Percentiles rank a stretch among this genome's conserved stretches.
These are phyloP conservation scores for Phlegmacium glaucopus DNA, from an alignment of 768 basidiomycete genomes.

Conservation along the genomic window DNA sequence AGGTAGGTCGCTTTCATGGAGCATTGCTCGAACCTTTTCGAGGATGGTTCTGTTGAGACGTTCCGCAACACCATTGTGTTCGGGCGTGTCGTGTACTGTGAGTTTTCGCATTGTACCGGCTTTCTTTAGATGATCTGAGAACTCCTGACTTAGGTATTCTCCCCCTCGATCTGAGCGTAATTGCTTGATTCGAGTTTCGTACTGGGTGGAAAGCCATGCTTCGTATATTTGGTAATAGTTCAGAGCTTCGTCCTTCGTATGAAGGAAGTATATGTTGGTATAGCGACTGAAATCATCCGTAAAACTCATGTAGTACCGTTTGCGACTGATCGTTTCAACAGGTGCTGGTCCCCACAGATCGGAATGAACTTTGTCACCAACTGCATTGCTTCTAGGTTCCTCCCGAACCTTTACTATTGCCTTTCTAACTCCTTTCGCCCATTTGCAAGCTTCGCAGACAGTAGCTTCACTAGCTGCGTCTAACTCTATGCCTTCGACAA, in stretches of 20 bases:
- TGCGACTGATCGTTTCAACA: not conserved
- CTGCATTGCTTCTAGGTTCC: not conserved
- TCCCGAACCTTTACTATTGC: slow-evolving; percentile 2
- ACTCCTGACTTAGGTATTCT: slow-evolving; percentile 7
- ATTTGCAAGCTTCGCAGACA: slow-evolving; percentile 7
- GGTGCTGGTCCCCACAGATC: slow-evolving; percentile 6
- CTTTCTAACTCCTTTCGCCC: slow-evolving; percentile 7
- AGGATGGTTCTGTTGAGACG: slow-evolving; percentile 27
- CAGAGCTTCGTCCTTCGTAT: slow-evolving; percentile 25
- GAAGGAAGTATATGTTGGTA: slow-evolving; percentile 14
- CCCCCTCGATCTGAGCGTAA: slow-evolving; percentile 38
- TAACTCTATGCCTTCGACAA: slow-evolving; percentile 20
- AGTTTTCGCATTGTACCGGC: not conserved
- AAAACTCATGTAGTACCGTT: not conserved
- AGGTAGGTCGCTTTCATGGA: slow-evolving; percentile 21
- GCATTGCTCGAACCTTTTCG: slow-evolving; percentile 29
- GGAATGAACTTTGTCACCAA: slow-evolving; percentile 7
- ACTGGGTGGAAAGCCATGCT: slow-evolving; percentile 24
- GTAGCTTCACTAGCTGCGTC: slow-evolving; percentile 10
- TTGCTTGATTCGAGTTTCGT: slow-evolving; percentile 21
- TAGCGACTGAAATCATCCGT: not conserved
- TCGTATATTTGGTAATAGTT: slow-evolving; percentile 21
- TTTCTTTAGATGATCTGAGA: slow-evolving; percentile 4
- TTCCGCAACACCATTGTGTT: slow-evolving; percentile 39
- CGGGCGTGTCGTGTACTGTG: slow-evolving; percentile 12